phyloP scores from a whole-genome alignment of 352 stramenopile species.

The Phytophthora multivora region DNA sequence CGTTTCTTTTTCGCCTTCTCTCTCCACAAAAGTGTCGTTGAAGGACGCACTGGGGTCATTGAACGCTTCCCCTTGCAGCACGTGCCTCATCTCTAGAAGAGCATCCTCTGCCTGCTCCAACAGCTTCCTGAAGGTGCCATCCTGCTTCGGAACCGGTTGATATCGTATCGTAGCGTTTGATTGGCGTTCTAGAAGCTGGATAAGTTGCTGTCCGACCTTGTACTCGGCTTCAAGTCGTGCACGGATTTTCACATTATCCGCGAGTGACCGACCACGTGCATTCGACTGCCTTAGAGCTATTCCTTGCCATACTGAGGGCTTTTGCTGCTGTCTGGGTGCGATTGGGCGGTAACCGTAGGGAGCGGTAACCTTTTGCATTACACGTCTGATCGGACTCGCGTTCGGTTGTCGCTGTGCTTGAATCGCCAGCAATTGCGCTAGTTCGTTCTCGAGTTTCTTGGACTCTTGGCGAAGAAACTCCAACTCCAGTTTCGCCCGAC shows the following conservation, averaged over 20 bases:
- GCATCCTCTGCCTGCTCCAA: slow-evolving; percentile 10
- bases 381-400: no score
- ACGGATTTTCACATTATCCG: slow-evolving; percentile 27
- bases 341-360: neutral
- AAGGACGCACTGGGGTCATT: slow-evolving; percentile 8
- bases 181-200: slow-evolving; percentile 13
- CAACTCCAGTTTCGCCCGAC: no score
- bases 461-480: no score
- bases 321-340: neutral
- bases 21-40: slow-evolving; percentile 3
- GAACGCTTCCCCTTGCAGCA: slow-evolving; percentile 1
- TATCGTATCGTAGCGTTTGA: slow-evolving; percentile 2
- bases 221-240: slow-evolving; percentile 9
- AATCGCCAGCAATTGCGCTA: no score
- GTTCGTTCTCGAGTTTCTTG: no score
- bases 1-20: neutral
- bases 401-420: no score
- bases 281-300: slow-evolving; percentile 21
- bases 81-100: slow-evolving; percentile 2
- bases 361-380: no score
- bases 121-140: slow-evolving; percentile 7
- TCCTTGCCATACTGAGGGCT: slow-evolving; percentile 9
- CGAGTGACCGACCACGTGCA: slow-evolving; percentile 8
- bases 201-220: slow-evolving; percentile 5
- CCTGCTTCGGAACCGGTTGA: neutral